Conservation (phyloP, 331 rosid genomes). For the Spiraea crenata region DNA sequence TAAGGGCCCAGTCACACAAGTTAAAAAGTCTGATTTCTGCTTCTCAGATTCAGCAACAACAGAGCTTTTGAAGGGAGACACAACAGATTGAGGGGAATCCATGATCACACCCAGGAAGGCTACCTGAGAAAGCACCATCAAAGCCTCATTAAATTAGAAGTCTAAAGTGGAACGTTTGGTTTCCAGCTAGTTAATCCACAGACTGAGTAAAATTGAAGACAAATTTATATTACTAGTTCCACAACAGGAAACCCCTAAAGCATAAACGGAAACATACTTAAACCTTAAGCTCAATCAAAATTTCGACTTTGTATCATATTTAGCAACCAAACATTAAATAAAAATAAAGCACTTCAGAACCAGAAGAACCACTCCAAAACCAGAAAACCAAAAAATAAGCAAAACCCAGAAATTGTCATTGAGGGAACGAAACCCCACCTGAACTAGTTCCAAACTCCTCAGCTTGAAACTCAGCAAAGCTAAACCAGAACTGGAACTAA, state of each 20-base stretch:
- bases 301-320: background rate
- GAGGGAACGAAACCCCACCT: background rate
- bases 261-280: background rate
- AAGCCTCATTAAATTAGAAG: constrained; percentile 14
- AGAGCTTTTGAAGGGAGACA: constrained; percentile 70
- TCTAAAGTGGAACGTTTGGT: constrained; percentile 2
- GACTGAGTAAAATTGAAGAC: constrained; percentile 11
- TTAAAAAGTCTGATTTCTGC: constrained; percentile 39
- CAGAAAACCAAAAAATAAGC: background rate
- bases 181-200: background rate
- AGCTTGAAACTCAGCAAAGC: constrained; percentile 17
- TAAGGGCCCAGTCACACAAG: constrained; percentile 22
- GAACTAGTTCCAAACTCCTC: background rate
- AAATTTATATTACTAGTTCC: background rate
- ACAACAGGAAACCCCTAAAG: background rate
- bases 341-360: background rate
- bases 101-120: constrained; percentile 31
- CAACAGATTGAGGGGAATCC: constrained; percentile 96
- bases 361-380: background rate
- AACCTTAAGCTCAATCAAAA: background rate
- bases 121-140: constrained; percentile 44
- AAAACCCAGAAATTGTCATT: background rate
- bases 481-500: background rate
- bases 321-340: background rate
- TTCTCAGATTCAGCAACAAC: constrained; percentile 53